Base-by-base conservation (phyloP, 1,139 yeast genomes). In the Protomyces pachydermus region DNA sequence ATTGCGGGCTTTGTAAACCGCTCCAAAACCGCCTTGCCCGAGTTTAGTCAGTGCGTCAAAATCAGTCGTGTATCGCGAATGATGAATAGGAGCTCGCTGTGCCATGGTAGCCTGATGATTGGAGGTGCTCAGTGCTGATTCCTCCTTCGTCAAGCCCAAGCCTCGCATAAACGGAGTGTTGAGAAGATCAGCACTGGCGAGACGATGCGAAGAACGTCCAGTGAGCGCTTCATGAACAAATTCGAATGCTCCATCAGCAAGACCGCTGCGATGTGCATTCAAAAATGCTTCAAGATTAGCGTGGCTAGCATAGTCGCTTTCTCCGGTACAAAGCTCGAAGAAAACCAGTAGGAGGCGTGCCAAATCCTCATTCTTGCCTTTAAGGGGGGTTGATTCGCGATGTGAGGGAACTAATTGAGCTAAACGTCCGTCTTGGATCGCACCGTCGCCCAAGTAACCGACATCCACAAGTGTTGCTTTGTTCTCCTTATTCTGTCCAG, bases 21-120 rank as follows among this genome's bases (percentile, higher is more conserved):
- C 97, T 8, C 98, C 99, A 77, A 87, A 95, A 0, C 96, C 98
- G 39, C 99, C 99, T 71, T 86, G 84, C 1, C 99, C 98, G n/a
- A 95, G 76, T 28, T 85, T 82, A 0, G 95, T 95, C 54, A 91
- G 87, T 73, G 93, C 98, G 74, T 93, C 98, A 74, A 95, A 95
- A 73, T 95, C 98, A 65, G 84, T 83, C 0, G 82, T 83, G 72
- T 87, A 87, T 65, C 93, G 78, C 0, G 91, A 86, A 60, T 76
- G 75, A 3, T 34, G 4, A 5, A 53, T 16, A 16, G 51, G 14
- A 9, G 57, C 20, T 5, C 54, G 20, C 20, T 46, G 51, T 28
- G 32, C 0, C 32, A 28, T 4, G 14, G 42, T 37, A 12, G 14
- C 14, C 42, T 37, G 42, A 37, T n/a, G 42, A 9, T 5, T n/a